Conservation (phyloP, 1,139 yeast species). For the Lodderomyces metapsilosis region DNA sequence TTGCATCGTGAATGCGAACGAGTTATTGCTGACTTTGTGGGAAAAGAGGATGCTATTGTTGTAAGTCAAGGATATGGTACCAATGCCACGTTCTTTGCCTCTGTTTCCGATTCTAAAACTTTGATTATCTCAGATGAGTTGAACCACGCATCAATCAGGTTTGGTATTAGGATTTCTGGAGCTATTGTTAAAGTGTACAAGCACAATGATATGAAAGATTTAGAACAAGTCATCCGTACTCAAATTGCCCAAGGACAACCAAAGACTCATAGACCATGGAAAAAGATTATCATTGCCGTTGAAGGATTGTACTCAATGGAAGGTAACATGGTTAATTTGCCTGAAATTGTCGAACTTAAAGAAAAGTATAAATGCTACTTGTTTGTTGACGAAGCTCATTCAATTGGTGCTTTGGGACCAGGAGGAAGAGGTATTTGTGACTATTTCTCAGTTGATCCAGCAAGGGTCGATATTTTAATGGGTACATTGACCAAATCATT, state of each 20-base stretch:
- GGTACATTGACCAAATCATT: constrained; percentile 97
- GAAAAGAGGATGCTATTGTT: constrained; percentile 83
- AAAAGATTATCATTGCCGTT: constrained; percentile 85
- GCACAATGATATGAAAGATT: constrained; percentile 83
- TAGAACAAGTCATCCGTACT: constrained; percentile 79
- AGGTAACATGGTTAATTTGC: constrained; percentile 90
- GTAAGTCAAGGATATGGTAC: constrained; percentile 97
- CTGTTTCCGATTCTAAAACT: constrained; percentile 83
- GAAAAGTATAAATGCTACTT: constrained; percentile 86
- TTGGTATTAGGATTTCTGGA: constrained; percentile 91
- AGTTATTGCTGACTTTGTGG: constrained; percentile 80
- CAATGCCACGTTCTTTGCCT: constrained; percentile 84
- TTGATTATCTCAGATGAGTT: constrained; percentile 90
- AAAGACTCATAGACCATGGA: constrained; percentile 96
- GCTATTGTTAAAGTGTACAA: constrained; percentile 90
- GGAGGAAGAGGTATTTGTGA: constrained; percentile 94
- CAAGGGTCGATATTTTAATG: constrained; percentile 82
- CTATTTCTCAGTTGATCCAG: constrained; percentile 77
- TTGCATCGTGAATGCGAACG: constrained; percentile 73
- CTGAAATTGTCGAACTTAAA: constrained; percentile 69
- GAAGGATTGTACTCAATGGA: constrained; percentile 99
- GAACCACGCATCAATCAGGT: constrained; percentile 93
- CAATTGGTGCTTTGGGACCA: constrained; percentile 97
- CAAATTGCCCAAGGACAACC: constrained; percentile 97
- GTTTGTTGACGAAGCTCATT: constrained; percentile 96